Evolutionary conservation across 768 basidiomycete species (phyloP), one percentile per base, ranked within the genome.

Genomic region (Butyriboletus loyo): DNA sequence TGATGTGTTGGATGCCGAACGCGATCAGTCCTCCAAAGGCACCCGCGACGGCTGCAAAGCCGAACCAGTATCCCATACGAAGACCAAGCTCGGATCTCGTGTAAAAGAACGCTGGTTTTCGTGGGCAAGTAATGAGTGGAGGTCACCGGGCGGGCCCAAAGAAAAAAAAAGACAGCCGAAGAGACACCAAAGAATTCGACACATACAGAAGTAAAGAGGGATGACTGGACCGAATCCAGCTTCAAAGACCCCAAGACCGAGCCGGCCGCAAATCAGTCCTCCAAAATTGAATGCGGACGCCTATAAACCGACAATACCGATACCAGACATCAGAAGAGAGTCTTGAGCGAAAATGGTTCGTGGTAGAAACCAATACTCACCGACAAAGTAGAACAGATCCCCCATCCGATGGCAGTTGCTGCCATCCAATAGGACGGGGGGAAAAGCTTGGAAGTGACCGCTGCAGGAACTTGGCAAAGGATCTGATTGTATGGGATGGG

Each of bases 21-120:
- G 90, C 89, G 37, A 92, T 80, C 40, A 91, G 71, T n/a, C 90
- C 89, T 14, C 89, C 88, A 54, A 92, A 92, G 6, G 90, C 90
- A 22, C 89, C 89, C 5, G 90, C 87, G 5, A 89, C 81, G 3
- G 89, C 88, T 5, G 89, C 88, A 63, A 90, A 92, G 9, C 86
- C 86, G 54, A 90, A 92, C 86, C 87, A 90, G 60, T 87, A 82
- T 2, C 86, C 87, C 78, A 86, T 79, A 72, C 89, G 81, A 43
- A 87, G 67, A 27, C 89, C 89, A 59, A 91, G 77, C 63, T 91
- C 89, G 5, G 74, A 58, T 60, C 81, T 86, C 1, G 88, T 91
- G 63, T 91, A 91, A 64, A 86, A 91, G 52, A 87, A 77, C 0
- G 88, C 88, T 90, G n/a, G 7, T 32, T 6, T 59, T 3, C 19